phyloP scores from a whole-genome alignment of 176 grass and related monocot species.

The Echinochloa phyllopogon region DNA sequence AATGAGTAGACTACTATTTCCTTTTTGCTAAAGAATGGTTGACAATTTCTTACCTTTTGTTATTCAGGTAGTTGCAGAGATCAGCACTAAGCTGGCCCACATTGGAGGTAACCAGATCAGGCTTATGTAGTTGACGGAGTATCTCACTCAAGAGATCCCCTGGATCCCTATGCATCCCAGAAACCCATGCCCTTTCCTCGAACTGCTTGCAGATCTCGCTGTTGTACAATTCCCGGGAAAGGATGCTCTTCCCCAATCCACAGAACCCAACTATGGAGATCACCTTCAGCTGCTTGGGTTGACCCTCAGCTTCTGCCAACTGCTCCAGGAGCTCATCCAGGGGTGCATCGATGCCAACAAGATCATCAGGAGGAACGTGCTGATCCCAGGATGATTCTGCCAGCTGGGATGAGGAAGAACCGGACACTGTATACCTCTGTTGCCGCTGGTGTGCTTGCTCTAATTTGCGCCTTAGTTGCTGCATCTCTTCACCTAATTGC shows the following conservation, averaged over 20 bases:
- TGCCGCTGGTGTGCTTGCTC: slow-evolving; percentile 5
- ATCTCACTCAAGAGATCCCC: not conserved
- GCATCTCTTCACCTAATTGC: not conserved
- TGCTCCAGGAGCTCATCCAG: not conserved
- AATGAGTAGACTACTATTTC: not conserved
- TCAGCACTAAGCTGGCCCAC: not conserved
- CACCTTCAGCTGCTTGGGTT: slow-evolving; percentile 29
- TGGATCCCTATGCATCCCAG: not conserved
- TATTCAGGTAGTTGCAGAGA: not conserved
- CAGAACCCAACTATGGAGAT: slow-evolving; percentile 33
- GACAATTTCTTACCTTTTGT: not conserved
- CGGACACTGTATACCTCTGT: not conserved
- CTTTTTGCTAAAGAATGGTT: not conserved
- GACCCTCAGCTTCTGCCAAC: not conserved
- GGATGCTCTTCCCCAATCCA: not conserved
- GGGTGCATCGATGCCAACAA: not conserved
- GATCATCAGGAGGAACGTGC: not conserved
- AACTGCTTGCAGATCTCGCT: not conserved
- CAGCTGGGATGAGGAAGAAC: not conserved
- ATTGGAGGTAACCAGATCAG: too few species aligned
- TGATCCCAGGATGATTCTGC: not conserved
- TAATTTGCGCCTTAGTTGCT: not conserved
- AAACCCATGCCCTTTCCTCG: slow-evolving; percentile 3
- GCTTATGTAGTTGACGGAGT: not conserved
- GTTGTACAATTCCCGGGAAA: not conserved